These are phyloP conservation scores for Tolypocladium tropicale DNA, from an alignment of 2,329 filamentous ascomycete genomes.

Conservation along the genomic window DNA sequence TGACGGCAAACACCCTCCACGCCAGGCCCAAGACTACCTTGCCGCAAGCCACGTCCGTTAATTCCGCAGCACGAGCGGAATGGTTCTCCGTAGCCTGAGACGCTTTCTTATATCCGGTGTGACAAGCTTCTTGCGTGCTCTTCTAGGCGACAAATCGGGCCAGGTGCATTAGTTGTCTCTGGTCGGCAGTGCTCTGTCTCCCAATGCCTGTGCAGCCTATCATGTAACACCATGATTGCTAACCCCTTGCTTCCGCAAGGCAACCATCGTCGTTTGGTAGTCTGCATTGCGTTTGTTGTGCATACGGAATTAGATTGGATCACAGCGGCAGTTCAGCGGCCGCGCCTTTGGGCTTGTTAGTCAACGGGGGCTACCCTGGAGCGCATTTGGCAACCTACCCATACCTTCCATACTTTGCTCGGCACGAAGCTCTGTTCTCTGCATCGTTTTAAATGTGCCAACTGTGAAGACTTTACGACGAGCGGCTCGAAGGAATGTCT, in stretches of 20 bases:
- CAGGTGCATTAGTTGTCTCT: neutral
- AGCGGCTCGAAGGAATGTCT: neutral
- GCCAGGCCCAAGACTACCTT: neutral
- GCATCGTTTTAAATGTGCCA: no score
- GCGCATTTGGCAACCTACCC: neutral
- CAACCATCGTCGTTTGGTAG: neutral
- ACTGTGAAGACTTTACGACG: neutral
- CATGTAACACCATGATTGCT: neutral
- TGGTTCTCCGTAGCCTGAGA: neutral
- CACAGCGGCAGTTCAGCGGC: neutral
- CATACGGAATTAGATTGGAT: neutral
- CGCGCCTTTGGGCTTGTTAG: neutral
- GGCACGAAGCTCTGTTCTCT: no score
- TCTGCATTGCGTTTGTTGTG: neutral
- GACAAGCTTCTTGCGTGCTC: neutral
- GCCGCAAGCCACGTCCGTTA: neutral
- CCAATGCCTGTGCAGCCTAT: neutral
- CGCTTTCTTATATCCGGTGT: neutral
- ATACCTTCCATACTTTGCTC: no score
- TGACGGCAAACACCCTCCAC: neutral
- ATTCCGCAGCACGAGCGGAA: neutral
- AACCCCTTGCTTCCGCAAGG: neutral
- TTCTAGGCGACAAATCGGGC: neutral
- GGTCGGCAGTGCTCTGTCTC: neutral
- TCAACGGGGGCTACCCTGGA: neutral